Conservation (phyloP, 1,139 yeast genomes). For the Sugiyamaella grinbergsii region DNA sequence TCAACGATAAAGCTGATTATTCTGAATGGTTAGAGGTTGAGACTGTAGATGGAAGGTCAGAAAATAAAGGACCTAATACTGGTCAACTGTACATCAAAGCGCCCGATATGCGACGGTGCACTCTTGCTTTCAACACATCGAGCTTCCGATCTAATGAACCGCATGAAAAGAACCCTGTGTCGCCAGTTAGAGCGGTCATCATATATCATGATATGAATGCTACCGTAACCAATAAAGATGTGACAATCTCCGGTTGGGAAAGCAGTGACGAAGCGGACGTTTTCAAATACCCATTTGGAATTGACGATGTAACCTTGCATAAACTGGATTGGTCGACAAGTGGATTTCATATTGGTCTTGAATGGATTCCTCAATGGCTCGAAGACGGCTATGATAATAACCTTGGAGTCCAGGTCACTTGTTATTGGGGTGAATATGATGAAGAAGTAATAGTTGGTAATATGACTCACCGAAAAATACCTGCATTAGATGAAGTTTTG, state of each 20-base stretch:
- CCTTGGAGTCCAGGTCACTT: conserved; percentile 59
- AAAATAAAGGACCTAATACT: conserved; percentile 59
- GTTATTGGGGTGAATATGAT: conserved; percentile 76
- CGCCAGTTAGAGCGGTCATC: conserved; percentile 65
- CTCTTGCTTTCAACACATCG: conserved; percentile 56
- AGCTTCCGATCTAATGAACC: conserved; percentile 40
- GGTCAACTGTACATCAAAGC: conserved; percentile 64
- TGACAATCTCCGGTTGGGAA: conserved; percentile 14
- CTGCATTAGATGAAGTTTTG: conserved; percentile 69
- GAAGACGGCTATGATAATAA: conserved; percentile 44
- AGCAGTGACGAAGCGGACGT: conserved; percentile 25
- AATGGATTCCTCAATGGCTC: conserved; percentile 74
- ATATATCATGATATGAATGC: conserved; percentile 47
- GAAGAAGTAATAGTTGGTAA: conserved; percentile 42
- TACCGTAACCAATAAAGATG: conserved; percentile 5
- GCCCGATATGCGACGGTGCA: conserved; percentile 65
- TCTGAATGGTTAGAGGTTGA: conserved; percentile 45
- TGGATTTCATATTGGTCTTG: conserved; percentile 62
- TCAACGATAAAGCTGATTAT: conserved; percentile 45
- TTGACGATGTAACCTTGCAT: conserved; percentile 61
- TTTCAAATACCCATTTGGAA: conserved; percentile 49
- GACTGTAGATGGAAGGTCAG: conserved; percentile 13
- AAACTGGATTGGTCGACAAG: conserved; percentile 60
- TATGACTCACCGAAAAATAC: conserved; percentile 49
- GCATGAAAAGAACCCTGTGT: conserved; percentile 34